Evolutionary conservation across 1,139 yeast genomes (phyloP).

Genomic region (Scheffersomyces quercinus): DNA sequence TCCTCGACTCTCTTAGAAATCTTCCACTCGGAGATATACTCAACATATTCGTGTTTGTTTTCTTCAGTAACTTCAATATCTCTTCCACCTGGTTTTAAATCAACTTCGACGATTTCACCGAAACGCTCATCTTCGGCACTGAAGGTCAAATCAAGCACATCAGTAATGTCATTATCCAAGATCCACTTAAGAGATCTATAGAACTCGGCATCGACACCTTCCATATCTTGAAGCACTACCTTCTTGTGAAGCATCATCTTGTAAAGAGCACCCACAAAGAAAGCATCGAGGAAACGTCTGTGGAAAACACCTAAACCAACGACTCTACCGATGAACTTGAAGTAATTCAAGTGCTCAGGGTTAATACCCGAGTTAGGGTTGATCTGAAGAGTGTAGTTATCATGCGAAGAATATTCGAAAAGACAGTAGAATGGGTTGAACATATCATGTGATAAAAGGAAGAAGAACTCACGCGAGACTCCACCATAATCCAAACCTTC

Average conservation of each 20-base stretch:
- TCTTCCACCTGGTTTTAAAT: slow-evolving; percentile 84
- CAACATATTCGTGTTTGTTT: slow-evolving; percentile 93
- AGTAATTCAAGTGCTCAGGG: slow-evolving; percentile 96
- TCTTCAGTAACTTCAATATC: slow-evolving; percentile 91
- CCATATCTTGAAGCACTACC: slow-evolving; percentile 96
- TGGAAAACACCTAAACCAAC: slow-evolving; percentile 98
- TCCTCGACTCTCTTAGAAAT: slow-evolving; percentile 90
- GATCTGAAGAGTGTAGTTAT: slow-evolving; percentile 94
- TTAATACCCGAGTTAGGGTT: slow-evolving; percentile 98
- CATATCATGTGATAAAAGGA: slow-evolving; percentile 95
- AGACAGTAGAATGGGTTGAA: slow-evolving; percentile 97
- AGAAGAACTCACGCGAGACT: slow-evolving; percentile 96
- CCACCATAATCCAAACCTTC: slow-evolving; percentile 99
- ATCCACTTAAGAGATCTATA: slow-evolving; percentile 95
- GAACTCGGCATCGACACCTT: slow-evolving; percentile 97
- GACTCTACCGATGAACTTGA: slow-evolving; percentile 97
- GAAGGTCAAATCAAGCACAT: slow-evolving; percentile 80
- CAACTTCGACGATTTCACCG: slow-evolving; percentile 89
- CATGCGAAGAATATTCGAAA: slow-evolving; percentile 96
- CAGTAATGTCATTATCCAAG: slow-evolving; percentile 87
- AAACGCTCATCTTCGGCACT: slow-evolving; percentile 95
- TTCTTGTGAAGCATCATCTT: slow-evolving; percentile 96
- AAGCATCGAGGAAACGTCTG: slow-evolving; percentile 94
- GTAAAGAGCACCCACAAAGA: slow-evolving; percentile 96
- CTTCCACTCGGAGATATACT: slow-evolving; percentile 94